Evolutionary conservation across 2,329 filamentous ascomycete species (phyloP), one percentile per base, ranked within the genome.

Genomic region (Aspergillus sp.): DNA sequence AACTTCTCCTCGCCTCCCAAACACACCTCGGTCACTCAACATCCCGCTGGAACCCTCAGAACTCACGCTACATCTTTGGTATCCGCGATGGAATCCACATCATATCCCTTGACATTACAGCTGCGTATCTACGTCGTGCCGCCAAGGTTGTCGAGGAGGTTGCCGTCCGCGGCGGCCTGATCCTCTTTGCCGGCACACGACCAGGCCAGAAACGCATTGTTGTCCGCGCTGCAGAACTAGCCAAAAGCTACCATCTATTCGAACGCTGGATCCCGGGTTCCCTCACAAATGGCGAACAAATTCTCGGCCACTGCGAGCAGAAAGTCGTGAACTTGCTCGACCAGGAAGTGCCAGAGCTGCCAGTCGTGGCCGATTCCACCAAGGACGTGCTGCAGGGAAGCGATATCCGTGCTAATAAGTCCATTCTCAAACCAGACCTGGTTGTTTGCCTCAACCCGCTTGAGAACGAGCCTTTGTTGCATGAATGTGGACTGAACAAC

Each of bases 21-120:
- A 86, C 86, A 54, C 92, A 96, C 77, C 86, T 98, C 74, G 95
- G 95, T 62, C 95, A 99, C 78, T 85, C 90, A 68, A 93, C 89
- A 0, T 90, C 90, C 60, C 83, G 93, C 49, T 99, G 95, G 95
- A 96, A 99, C 77, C 93, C 95, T 11, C 88, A 86, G 52, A 99
- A 98, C 78, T 88, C 92, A 63, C 85, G 90, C 64, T 98, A 98
- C 78, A 98, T 99, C 72, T 93, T 90, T 73, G 95, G 95, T 66
- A 85, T 96, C 60, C 84, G 95, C 44, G 85, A 95, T 65, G 91
- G 89, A 15, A 88, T 96, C 60, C 93, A 97, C 77, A 92, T 99
- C 72, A 96, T 99, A 74, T 89, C 89, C 9, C 86, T 98, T 3
- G 95, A 99, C 72, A 83, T 86, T 59, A 98, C 90, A 32, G 91